Conservation (phyloP, 2,329 filamentous ascomycete species). For the Fusarium incarnatum region DNA sequence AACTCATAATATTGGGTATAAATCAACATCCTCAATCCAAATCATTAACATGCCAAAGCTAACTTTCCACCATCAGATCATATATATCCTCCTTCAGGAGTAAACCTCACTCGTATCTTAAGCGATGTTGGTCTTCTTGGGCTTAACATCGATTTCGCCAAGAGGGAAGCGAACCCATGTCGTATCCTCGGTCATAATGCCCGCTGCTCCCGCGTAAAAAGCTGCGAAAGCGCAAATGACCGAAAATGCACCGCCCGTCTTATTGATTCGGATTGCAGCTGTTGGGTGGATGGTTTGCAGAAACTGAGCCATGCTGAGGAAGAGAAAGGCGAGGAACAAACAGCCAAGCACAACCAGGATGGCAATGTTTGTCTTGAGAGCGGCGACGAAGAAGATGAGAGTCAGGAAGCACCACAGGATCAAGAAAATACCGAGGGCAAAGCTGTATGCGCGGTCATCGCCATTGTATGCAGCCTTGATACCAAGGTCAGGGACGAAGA, state of each 20-base stretch:
- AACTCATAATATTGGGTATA: neutral
- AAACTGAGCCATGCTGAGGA: conserved; percentile 69
- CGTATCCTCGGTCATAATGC: conserved; percentile 56
- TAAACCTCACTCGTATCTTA: neutral
- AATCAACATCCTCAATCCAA: neutral
- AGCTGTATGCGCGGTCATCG: conserved; percentile 56
- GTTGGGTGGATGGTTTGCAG: conserved; percentile 52
- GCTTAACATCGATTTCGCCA: conserved; percentile 49
- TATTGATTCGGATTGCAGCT: conserved; percentile 59
- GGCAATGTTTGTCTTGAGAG: conserved; percentile 68
- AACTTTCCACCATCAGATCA: neutral
- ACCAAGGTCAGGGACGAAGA: conserved; percentile 63
- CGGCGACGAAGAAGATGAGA: conserved; percentile 65
- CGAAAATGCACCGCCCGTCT: conserved; percentile 54
- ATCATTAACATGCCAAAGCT: neutral
- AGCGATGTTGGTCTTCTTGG: conserved; percentile 42
- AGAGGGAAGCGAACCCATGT: conserved; percentile 57
- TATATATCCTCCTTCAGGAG: neutral
- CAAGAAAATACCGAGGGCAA: conserved; percentile 67
- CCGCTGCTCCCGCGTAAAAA: conserved; percentile 56
- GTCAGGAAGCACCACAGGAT: conserved; percentile 72
- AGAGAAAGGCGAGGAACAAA: conserved; percentile 67
- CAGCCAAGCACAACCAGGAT: conserved; percentile 69
- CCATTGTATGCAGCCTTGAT: conserved; percentile 60
- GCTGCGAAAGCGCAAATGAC: conserved; percentile 53